Conservation (phyloP, 352 stramenopile genomes). For the Globisporangium abappressorium region DNA sequence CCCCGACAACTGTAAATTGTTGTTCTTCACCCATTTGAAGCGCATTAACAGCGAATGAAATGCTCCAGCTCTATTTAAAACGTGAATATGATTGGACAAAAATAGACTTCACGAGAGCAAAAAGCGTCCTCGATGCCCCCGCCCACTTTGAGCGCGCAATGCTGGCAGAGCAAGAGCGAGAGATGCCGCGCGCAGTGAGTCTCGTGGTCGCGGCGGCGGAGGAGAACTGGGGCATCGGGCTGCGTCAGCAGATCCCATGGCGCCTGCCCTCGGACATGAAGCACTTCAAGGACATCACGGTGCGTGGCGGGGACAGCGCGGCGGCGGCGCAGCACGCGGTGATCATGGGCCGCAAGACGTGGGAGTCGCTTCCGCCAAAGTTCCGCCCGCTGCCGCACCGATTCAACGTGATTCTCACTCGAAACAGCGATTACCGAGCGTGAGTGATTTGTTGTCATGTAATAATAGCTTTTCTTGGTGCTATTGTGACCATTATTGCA, state of each 20-base stretch:
- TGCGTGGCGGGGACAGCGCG: constrained; percentile 18
- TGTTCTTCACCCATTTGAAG: too few species aligned
- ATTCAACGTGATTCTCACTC: constrained; percentile 96
- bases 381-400: constrained; percentile 94
- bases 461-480: neutral
- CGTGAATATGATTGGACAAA: too few species aligned
- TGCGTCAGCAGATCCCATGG: constrained; percentile 92
- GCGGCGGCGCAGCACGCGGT: constrained; percentile 90
- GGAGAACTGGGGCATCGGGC: constrained; percentile 84
- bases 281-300: constrained; percentile 95
- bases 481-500: neutral
- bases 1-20: too few species aligned
- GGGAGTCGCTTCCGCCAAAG: constrained; percentile 96
- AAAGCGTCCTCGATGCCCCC: neutral
- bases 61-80: too few species aligned
- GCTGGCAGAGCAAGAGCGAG: neutral
- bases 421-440: constrained; percentile 54
- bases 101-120: neutral
- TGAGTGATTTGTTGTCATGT: constrained; percentile 1
- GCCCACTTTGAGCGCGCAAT: too few species aligned
- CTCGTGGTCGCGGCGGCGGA: constrained; percentile 89
- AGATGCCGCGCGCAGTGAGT: constrained; percentile 41
- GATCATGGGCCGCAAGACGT: constrained; percentile 99
- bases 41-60: too few species aligned
- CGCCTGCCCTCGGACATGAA: constrained; percentile 94